A percentile compares a stretch with the other conserved stretches of the same genome.
Conservation (phyloP, 495 filamentous ascomycete genomes). For the Durotheca rogersii region DNA sequence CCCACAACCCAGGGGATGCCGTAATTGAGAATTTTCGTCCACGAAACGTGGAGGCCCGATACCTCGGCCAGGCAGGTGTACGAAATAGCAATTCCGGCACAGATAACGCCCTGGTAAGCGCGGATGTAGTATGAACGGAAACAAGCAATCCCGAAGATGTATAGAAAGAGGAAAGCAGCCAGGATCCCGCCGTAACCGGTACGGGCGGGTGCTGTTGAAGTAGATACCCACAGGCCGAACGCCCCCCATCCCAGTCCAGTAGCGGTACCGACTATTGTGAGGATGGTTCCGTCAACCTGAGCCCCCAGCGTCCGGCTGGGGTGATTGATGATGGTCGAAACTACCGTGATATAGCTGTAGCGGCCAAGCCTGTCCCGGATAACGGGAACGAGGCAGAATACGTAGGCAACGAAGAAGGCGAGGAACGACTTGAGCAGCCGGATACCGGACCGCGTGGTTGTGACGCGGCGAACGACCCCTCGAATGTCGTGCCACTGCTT, state of each 20-base stretch:
- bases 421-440: slow-evolving; percentile 53
- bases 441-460: slow-evolving; percentile 50
- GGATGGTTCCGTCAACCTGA: slow-evolving; percentile 55
- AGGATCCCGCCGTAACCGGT: slow-evolving; percentile 56
- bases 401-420: slow-evolving; percentile 54
- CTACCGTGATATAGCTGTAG: slow-evolving; percentile 54
- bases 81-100: slow-evolving; percentile 55
- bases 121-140: slow-evolving; percentile 55
- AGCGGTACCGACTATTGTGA: slow-evolving; percentile 54
- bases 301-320: slow-evolving; percentile 54
- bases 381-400: slow-evolving; percentile 53
- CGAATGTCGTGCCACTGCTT: slow-evolving; percentile 46
- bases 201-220: slow-evolving; percentile 42
- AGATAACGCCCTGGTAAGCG: slow-evolving; percentile 55
- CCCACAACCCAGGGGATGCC: slow-evolving; percentile 59
- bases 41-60: slow-evolving; percentile 42
- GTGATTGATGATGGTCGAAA: slow-evolving; percentile 56
- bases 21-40: slow-evolving; percentile 52
- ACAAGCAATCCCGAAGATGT: slow-evolving; percentile 51
- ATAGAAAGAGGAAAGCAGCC: slow-evolving; percentile 53
- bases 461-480: slow-evolving; percentile 36
- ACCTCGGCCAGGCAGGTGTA: slow-evolving; percentile 54
- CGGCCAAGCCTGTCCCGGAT: slow-evolving; percentile 48
- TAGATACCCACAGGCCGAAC: slow-evolving; percentile 55
- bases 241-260: slow-evolving; percentile 59